Evolutionary conservation across 441 rosid genomes (phyloP).

Genomic region (Populus hybrid): DNA sequence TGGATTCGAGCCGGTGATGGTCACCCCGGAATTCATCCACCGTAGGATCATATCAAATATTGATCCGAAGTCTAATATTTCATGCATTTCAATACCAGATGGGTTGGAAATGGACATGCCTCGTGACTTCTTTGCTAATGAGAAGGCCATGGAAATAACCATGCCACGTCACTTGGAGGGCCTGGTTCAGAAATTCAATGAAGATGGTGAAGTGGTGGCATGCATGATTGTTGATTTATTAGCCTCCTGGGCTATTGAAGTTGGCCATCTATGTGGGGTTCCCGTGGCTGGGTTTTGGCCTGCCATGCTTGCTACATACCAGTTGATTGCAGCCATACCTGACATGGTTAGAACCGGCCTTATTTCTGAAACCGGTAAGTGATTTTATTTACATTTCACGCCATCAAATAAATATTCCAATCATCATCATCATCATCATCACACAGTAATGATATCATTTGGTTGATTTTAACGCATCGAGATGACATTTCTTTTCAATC

Average conservation of each 20-base stretch:
- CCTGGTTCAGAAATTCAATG: conserved; percentile 28
- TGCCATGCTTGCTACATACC: conserved; percentile 57
- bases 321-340: conserved; percentile 56
- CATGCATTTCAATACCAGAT: conserved; percentile 43
- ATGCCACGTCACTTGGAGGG: conserved; percentile 61
- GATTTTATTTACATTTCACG: too few relatives aligned
- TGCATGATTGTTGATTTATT: conserved; percentile 65
- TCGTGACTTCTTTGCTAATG: conserved; percentile 59
- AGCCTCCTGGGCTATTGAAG: conserved; percentile 63
- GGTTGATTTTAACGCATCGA: too few relatives aligned
- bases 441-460: too few relatives aligned
- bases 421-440: too few relatives aligned
- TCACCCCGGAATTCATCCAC: conserved; percentile 62
- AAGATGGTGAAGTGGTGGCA: conserved; percentile 30
- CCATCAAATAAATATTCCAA: neutral
- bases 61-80: conserved; percentile 12
- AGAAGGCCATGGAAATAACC: conserved; percentile 50
- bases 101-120: conserved; percentile 33
- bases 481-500: too few relatives aligned
- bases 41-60: conserved; percentile 24
- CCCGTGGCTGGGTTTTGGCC: conserved; percentile 74
- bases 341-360: conserved; percentile 41
- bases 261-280: conserved; percentile 47
- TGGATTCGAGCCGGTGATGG: conserved; percentile 49
- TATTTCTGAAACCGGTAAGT: conserved; percentile 53